Evolutionary conservation across 441 rosid species (phyloP).

Genomic region (Iberis amara): DNA sequence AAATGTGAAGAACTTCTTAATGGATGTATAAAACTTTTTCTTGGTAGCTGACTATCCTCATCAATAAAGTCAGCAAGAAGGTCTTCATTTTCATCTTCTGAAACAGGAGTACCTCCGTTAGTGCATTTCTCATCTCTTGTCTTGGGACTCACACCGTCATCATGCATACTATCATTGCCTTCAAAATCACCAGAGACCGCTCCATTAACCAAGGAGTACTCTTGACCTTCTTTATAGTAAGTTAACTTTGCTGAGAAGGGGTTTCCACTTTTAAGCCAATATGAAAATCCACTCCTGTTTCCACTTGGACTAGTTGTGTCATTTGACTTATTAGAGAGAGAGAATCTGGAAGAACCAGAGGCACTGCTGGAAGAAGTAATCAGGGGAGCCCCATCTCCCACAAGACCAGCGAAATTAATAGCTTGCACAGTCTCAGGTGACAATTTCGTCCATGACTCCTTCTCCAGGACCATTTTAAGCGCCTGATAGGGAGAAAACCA

Average conservation of each 20-base stretch:
- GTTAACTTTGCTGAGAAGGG: conserved; percentile 65
- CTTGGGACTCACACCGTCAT: conserved; percentile 37
- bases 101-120: conserved; percentile 50
- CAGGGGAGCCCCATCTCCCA: conserved; percentile 90
- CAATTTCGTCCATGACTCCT: conserved; percentile 81
- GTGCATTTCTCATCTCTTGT: conserved; percentile 34
- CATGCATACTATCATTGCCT: conserved; percentile 40
- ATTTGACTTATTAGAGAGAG: conserved; percentile 41
- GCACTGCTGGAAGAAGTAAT: conserved; percentile 47
- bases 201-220: conserved; percentile 41
- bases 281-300: conserved; percentile 66
- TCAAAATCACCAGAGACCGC: conserved; percentile 41
- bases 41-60: conserved; percentile 99
- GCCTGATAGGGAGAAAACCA: conserved; percentile 54
- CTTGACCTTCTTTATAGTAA: conserved; percentile 42
- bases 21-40: conserved; percentile 63
- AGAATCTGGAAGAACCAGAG: conserved; percentile 43
- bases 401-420: conserved; percentile 84
- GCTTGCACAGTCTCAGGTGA: conserved; percentile 66
- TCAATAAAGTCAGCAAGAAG: conserved; percentile 96
- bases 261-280: conserved; percentile 79
- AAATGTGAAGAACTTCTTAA: conserved; percentile 40
- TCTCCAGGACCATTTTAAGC: conserved; percentile 95
- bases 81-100: conserved; percentile 96
- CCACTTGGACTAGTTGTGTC: conserved; percentile 35